Evolutionary conservation across 805 yeast genomes (phyloP), one percentile per base, ranked within the genome.

Genomic region (Candida ascalaphidarum): DNA sequence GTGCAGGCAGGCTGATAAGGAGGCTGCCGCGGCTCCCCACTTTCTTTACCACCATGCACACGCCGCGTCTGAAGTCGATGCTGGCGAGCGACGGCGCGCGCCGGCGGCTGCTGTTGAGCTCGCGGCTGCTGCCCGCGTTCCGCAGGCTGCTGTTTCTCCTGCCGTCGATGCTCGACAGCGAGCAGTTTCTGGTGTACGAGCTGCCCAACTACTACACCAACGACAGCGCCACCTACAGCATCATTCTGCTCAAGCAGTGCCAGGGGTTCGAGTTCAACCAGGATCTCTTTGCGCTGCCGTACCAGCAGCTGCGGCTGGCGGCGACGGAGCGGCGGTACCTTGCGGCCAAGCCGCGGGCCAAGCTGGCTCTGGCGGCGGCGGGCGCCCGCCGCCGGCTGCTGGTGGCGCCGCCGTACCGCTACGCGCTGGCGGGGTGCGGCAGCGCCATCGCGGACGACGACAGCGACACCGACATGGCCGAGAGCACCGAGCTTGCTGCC

Each of bases 201-300:
- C 37, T 61, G 11, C 44, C 57, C 9, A 50, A 48, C 28, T 63
- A 59, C 33, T 50, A 48, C 22, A 33, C 35, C 7, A 39, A 45
- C 22, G 51, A 48, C 16, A 26, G 47, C 3, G 30, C 50, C 2
- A 40, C 54, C 27, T 52, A 47, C 33, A 55, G 45, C 32, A 50
- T 59, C 11, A 60, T 77, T 21, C 62, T 71, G 11, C 53, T 77
- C 22, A 63, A 61, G 14, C 81, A 78, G 41, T 68, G 79, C 18
- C 88, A 81, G 44, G 92, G 92, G 3, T 81, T 80, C 41, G 52
- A 71, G 2, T 81, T 84, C 72, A 80, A 81, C 46, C 88, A 80
- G 44, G 88, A 80, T 41, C 52, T 79, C 25, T 81, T 79, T 61
- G 88, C 85, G 3, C 62, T 77, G 2, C 76, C 77, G 17, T 76